Evolutionary conservation across 108 stramenopile genomes (phyloP).

Genomic region (Cyclotella cryptica): DNA sequence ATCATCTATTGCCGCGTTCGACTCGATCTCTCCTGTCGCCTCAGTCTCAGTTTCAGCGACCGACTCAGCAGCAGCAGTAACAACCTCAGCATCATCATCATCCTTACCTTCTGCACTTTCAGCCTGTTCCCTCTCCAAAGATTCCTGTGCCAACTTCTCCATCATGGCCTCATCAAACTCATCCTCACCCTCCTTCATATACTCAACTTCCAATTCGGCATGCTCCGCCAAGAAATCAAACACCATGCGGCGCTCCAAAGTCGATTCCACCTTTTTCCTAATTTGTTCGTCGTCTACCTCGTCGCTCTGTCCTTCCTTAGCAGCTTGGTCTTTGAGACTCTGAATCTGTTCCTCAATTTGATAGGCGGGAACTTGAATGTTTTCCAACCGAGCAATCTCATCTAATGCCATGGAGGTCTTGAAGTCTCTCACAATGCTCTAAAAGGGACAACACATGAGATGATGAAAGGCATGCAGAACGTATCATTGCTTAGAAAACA

Average conservation of each 20-base stretch:
- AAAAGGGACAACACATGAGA: not conserved
- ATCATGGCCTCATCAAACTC: conserved; percentile 81
- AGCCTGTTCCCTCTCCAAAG: conserved; percentile 66
- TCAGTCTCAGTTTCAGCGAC: not conserved
- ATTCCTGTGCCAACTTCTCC: conserved; percentile 82
- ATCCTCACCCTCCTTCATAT: conserved; percentile 65
- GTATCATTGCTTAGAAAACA: not conserved
- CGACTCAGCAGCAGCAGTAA: conserved; percentile 2
- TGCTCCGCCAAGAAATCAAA: conserved; percentile 85
- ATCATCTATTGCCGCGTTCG: not conserved
- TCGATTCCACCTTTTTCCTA: conserved; percentile 78
- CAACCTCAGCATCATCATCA: conserved; percentile 11
- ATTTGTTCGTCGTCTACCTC: conserved; percentile 78
- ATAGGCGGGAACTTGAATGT: conserved; percentile 81
- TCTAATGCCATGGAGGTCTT: conserved; percentile 87
- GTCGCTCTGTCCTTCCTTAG: conserved; percentile 54
- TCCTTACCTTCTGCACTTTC: conserved; percentile 25
- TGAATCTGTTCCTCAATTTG: conserved; percentile 88
- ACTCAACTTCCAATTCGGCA: conserved; percentile 77
- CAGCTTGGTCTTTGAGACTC: conserved; percentile 74
- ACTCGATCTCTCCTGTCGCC: conserved; percentile 10
- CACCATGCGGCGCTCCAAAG: conserved; percentile 79
- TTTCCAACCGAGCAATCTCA: conserved; percentile 85
- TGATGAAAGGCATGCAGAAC: not conserved
- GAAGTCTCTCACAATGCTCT: conserved; percentile 77